Conservation (phyloP, 1,139 yeast genomes). For the Ogataea hybrid region DNA sequence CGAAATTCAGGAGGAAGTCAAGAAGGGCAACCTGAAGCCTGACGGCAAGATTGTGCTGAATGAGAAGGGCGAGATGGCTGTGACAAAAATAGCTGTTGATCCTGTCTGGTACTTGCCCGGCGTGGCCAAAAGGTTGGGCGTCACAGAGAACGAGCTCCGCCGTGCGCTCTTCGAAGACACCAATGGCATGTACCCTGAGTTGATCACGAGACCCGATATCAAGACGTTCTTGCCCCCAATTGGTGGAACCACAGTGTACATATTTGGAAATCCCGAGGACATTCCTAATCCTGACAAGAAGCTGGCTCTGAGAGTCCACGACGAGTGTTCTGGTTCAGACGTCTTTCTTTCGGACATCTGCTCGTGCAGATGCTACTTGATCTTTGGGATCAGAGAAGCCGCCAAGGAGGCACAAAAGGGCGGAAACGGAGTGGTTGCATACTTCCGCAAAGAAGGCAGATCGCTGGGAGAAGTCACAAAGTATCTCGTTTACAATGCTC, state of each 20-base stretch:
- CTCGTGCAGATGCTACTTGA: slow-evolving; percentile 61
- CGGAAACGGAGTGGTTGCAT: slow-evolving; percentile 57
- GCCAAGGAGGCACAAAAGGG: slow-evolving; percentile 63
- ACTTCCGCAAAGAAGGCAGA: slow-evolving; percentile 64
- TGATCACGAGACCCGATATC: slow-evolving; percentile 60
- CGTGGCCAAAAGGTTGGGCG: slow-evolving; percentile 57
- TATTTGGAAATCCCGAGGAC: slow-evolving; percentile 55
- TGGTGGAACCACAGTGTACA: slow-evolving; percentile 61
- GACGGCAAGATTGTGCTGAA: slow-evolving; percentile 59
- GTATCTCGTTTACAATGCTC: slow-evolving; percentile 62
- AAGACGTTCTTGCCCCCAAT: slow-evolving; percentile 62
- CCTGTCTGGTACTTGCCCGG: slow-evolving; percentile 69
- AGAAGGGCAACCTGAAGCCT: slow-evolving; percentile 46
- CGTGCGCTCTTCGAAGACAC: slow-evolving; percentile 60
- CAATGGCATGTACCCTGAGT: slow-evolving; percentile 64
- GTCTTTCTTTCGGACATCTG: slow-evolving; percentile 64
- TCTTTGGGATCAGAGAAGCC: slow-evolving; percentile 61
- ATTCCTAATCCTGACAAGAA: slow-evolving; percentile 47
- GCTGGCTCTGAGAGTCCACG: slow-evolving; percentile 58
- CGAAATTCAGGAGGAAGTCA: slow-evolving; percentile 54
- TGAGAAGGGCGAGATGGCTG: slow-evolving; percentile 54
- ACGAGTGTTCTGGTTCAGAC: slow-evolving; percentile 66
- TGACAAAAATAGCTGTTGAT: slow-evolving; percentile 60
- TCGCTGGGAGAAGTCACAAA: slow-evolving; percentile 65
- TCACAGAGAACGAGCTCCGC: slow-evolving; percentile 53